These are phyloP conservation scores for Citrus maxima DNA, from an alignment of 345 rosid genomes.

Conservation along the genomic window DNA sequence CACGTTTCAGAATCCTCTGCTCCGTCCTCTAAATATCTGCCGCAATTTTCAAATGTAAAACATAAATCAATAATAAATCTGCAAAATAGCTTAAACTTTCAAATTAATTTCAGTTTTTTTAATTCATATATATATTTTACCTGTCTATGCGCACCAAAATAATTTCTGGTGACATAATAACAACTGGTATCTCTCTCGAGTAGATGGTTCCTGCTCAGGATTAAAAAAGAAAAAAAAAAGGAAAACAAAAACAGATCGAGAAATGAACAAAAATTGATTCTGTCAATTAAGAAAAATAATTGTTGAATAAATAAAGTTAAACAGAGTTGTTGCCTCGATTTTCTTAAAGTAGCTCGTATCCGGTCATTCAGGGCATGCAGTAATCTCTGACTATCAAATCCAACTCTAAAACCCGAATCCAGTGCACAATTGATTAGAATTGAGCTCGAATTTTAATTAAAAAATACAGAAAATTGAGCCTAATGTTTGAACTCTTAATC, in stretches of 20 bases:
- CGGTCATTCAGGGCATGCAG: slow-evolving; percentile 99
- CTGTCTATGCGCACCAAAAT: slow-evolving; percentile 71
- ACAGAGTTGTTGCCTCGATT: slow-evolving; percentile 51
- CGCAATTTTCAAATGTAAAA: background rate
- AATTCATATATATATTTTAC: slow-evolving; percentile 22
- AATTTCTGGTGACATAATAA: slow-evolving; percentile 90
- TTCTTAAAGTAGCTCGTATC: slow-evolving; percentile 87
- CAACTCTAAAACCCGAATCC: slow-evolving; percentile 58
- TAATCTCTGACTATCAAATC: slow-evolving; percentile 90
- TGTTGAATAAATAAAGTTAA: too few species aligned
- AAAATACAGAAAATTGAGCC: background rate
- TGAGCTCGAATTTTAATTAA: background rate
- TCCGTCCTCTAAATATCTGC: slow-evolving; percentile 90
- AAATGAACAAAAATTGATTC: too few species aligned
- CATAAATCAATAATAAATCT: background rate
- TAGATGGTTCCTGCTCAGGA: slow-evolving; percentile 62
- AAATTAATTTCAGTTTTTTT: background rate
- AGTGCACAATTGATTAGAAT: background rate
- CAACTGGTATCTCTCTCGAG: slow-evolving; percentile 71
- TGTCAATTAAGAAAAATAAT: background rate
- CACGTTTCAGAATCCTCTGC: slow-evolving; percentile 92
- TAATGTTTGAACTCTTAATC: background rate
- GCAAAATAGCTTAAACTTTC: background rate
- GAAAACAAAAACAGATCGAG: background rate
- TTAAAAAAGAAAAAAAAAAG: too few species aligned